Base-by-base conservation (phyloP, 176 grass and related monocot genomes). In the Triticum turgidum region DNA sequence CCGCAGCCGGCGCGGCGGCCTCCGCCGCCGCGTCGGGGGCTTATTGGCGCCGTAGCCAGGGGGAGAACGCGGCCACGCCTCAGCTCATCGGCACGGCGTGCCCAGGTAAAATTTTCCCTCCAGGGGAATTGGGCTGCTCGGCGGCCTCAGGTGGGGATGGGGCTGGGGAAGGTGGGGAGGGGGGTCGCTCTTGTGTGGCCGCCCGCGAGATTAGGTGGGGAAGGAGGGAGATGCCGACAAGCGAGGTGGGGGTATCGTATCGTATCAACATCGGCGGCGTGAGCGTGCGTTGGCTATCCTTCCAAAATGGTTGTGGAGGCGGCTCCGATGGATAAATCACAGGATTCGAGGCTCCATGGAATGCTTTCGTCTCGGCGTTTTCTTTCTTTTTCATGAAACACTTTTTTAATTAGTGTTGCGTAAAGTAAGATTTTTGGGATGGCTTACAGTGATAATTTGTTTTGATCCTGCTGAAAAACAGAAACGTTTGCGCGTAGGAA, bases 141-240 rank as follows among this genome's bases (percentile, higher is more conserved):
- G 56, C 56, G 20, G 56, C 56, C 56, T 59, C 42, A 75, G 72
- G 72, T 29, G 24, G 73, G 73, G 10, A 52, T 32, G 25, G 73
- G 73, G 51, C 11, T 73, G 54, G 70, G 77, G 38, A n/a, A 38
- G 51, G 58, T 20, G 62, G 35, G 22, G 8, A 30, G 33, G 9
- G 32, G 8, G 42, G 45, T 66, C 41, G 61, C 61, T 82, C 72
- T 76, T 76, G 73, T 83, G 86, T 37, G 79, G 80, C 49, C 24
- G 51, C 73, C 72, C 72, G 80, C 35, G 67, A 83, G 72, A 77
- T 77, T 83, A 65, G 80, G 72, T 83, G 86, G 86, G 77, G 70
- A 68, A 87, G 69, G 79, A 22, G 14, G 9, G 21, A 18, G 72
- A 76, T 30, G 73, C 45, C 15, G 44, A 30, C 42, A 76, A 51